These are phyloP conservation scores for Amylocystis lapponica DNA, from an alignment of 768 basidiomycete genomes.

Conservation along the genomic window DNA sequence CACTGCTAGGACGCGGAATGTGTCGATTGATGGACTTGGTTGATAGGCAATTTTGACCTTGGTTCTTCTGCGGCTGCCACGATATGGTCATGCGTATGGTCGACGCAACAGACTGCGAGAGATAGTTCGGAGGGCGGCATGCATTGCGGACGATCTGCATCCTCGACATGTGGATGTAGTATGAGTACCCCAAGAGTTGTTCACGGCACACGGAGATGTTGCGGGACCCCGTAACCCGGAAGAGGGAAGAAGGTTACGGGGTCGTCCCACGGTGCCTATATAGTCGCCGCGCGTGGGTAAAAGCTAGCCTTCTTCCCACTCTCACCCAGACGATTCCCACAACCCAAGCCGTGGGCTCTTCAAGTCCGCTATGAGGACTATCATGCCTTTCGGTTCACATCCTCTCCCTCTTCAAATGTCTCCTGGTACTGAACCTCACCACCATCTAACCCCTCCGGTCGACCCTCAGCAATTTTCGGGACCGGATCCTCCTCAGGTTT, in stretches of 20 bases:
- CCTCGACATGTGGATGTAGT: too few species aligned
- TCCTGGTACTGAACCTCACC: conserved; percentile 29
- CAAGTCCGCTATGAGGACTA: conserved; percentile 18
- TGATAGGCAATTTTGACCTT: not conserved
- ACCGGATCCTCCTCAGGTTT: conserved; percentile 36
- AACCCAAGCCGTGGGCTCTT: conserved; percentile 23
- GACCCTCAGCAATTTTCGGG: conserved; percentile 48
- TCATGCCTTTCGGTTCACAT: conserved; percentile 29
- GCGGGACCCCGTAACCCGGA: conserved; percentile 21
- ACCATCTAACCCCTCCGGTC: conserved; percentile 29
- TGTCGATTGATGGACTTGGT: conserved; percentile 15
- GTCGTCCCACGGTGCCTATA: conserved; percentile 22
- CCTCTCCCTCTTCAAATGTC: conserved; percentile 38
- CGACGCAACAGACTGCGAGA: too few species aligned
- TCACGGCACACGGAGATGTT: conserved; percentile 9
- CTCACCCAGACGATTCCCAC: conserved; percentile 39
- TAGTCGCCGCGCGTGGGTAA: conserved; percentile 28
- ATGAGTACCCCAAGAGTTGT: not conserved
- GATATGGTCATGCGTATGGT: too few species aligned
- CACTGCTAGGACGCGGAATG: conserved; percentile 18
- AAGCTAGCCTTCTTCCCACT: conserved; percentile 39
- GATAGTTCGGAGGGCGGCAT: too few species aligned
- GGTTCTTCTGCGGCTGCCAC: not conserved
- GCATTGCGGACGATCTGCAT: too few species aligned
- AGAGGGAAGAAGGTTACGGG: conserved; percentile 16